Evolutionary conservation across 768 basidiomycete species (phyloP).

Genomic region (Russula ochroleuca): DNA sequence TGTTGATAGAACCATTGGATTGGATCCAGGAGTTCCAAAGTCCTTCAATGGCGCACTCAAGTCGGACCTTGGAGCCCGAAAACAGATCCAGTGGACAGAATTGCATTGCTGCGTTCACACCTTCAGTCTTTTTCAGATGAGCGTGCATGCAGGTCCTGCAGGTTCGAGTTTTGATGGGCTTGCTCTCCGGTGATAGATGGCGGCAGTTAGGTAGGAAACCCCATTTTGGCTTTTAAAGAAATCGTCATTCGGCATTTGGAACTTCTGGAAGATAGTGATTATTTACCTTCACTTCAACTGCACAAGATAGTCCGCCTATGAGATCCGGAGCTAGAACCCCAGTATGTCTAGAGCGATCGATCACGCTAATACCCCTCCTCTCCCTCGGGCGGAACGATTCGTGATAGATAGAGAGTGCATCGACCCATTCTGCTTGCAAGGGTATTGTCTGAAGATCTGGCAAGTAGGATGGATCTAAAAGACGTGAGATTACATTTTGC

Average conservation of each 20-base stretch:
- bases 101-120: conserved; percentile 37
- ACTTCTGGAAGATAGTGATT: conserved; percentile 1
- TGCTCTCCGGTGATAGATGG: conserved; percentile 58
- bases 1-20: conserved; percentile 68
- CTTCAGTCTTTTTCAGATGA: conserved; percentile 44
- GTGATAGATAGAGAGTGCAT: conserved; percentile 43
- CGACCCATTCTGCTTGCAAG: conserved; percentile 54
- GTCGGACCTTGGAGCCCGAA: conserved; percentile 59
- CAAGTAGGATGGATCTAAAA: conserved; percentile 60
- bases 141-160: conserved; percentile 94
- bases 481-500: conserved; percentile 52
- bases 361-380: conserved; percentile 51
- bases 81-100: conserved; percentile 94
- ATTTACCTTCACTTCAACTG: conserved; percentile 88
- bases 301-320: conserved; percentile 57
- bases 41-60: conserved; percentile 56
- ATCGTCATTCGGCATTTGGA: neutral
- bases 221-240: conserved; percentile 82
- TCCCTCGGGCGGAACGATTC: conserved; percentile 52
- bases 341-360: conserved; percentile 52
- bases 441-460: conserved; percentile 51
- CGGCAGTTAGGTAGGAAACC: conserved; percentile 71
- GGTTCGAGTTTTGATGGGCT: conserved; percentile 56
- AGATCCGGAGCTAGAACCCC: conserved; percentile 81
- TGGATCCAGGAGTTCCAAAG: conserved; percentile 72